These are phyloP conservation scores for Kwoniella dendrophila DNA, from an alignment of 768 basidiomycete species.

Conservation along the genomic window DNA sequence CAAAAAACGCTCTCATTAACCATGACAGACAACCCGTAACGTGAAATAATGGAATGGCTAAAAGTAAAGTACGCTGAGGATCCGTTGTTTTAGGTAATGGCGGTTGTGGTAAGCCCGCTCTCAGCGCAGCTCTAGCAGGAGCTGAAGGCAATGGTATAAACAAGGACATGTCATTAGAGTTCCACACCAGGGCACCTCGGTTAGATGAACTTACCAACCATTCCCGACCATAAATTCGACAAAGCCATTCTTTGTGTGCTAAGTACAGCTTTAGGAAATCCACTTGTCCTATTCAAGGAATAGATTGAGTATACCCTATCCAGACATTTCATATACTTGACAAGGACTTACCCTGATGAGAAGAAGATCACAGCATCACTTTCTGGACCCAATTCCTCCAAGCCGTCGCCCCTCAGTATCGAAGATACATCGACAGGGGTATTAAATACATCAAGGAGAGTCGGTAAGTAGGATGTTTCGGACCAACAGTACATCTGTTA, in stretches of 20 bases:
- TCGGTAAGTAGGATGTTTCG: constrained; percentile 2
- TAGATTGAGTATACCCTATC: background rate
- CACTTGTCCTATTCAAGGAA: constrained; percentile 39
- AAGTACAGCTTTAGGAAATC: constrained; percentile 46
- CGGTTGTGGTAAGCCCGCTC: constrained; percentile 40
- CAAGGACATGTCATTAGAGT: no score
- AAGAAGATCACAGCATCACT: constrained; percentile 50
- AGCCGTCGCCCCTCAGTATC: constrained; percentile 8
- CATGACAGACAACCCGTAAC: constrained; percentile 50
- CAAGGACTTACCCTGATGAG: constrained; percentile 41
- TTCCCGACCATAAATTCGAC: constrained; percentile 46
- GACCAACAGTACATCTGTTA: constrained; percentile 27
- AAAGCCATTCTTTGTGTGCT: constrained; percentile 51
- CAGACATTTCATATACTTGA: background rate
- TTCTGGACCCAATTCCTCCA: constrained; percentile 37
- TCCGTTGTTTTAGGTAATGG: constrained; percentile 30
- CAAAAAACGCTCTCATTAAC: constrained; percentile 49
- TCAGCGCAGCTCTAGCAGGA: constrained; percentile 42
- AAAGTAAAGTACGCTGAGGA: constrained; percentile 42
- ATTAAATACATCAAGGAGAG: constrained; percentile 5
- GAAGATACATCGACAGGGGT: constrained; percentile 6
- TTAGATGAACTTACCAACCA: constrained; percentile 41
- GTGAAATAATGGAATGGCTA: constrained; percentile 52
- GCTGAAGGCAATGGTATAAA: no score
- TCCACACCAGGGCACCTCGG: background rate